These are phyloP conservation scores for Eucalyptus camaldulensis DNA, from an alignment of 345 rosid genomes.

Conservation along the genomic window DNA sequence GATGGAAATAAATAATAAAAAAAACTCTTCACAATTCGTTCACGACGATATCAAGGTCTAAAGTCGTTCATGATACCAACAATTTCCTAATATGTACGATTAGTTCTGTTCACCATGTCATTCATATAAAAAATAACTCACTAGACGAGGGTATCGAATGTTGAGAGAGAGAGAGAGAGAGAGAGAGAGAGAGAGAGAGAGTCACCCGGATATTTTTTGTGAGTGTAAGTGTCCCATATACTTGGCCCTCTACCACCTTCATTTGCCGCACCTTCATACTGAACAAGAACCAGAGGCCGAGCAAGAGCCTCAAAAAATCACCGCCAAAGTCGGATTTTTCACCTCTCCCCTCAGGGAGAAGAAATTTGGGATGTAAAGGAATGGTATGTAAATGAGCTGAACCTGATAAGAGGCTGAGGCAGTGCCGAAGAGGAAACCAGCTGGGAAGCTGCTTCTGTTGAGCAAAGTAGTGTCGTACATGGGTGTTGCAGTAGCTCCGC, in stretches of 20 bases:
- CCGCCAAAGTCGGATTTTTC: neutral
- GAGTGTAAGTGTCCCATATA: constrained; percentile 12
- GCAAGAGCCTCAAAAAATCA: neutral
- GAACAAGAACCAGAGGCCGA: neutral
- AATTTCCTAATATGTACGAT: neutral
- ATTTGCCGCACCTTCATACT: constrained; percentile 14
- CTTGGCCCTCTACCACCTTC: constrained; percentile 4
- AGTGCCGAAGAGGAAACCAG: constrained; percentile 27
- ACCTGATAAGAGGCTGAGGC: constrained; percentile 37
- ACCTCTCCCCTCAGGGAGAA: neutral
- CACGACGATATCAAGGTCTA: neutral
- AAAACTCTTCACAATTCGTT: neutral
- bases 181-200: neutral
- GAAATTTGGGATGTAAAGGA: neutral
- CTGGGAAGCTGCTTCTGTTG: constrained; percentile 11
- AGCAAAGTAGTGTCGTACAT: neutral
- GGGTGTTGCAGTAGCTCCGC: neutral
- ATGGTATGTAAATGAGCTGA: neutral
- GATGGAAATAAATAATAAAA: neutral
- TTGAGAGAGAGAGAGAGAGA: neutral
- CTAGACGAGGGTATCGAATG: neutral
- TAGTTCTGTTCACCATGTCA: neutral
- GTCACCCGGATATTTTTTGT: neutral
- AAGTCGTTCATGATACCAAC: neutral
- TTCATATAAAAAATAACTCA: neutral